phyloP scores from a whole-genome alignment of 1,284 basidiomycete species.

The Malassezia pachydermatis region DNA sequence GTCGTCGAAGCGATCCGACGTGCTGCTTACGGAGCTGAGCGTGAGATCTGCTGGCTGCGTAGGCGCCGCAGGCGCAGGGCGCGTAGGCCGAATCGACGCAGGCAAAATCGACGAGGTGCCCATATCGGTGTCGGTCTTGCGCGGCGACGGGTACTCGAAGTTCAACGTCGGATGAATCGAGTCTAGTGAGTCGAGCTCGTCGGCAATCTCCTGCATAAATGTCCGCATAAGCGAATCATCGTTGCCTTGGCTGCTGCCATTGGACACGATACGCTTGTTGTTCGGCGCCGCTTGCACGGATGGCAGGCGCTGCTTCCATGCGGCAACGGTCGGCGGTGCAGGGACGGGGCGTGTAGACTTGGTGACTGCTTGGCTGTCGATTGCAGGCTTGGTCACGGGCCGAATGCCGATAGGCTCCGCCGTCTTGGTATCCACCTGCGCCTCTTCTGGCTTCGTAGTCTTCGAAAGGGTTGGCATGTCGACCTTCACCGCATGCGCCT shows the following conservation, averaged over 20 bases:
- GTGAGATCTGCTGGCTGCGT: not conserved
- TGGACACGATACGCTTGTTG: not conserved
- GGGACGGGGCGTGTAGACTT: too few species aligned
- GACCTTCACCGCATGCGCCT: too few species aligned
- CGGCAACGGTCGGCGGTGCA: not conserved
- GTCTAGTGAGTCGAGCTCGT: conserved; percentile 62
- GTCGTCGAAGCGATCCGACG: conserved; percentile 50
- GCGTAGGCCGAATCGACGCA: not conserved
- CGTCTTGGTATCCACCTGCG: too few species aligned
- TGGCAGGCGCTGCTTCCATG: conserved; percentile 14
- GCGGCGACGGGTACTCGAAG: not conserved
- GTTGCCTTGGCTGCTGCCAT: not conserved
- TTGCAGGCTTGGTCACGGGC: too few species aligned
- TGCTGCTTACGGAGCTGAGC: conserved; percentile 36
- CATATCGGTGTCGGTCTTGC: not conserved
- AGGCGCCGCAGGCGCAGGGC: not conserved
- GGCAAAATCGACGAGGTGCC: not conserved
- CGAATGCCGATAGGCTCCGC: too few species aligned
- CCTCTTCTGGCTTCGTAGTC: too few species aligned
- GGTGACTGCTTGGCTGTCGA: too few species aligned
- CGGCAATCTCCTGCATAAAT: conserved; percentile 70
- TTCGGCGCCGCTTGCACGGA: not conserved
- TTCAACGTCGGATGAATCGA: conserved; percentile 13
- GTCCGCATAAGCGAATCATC: conserved; percentile 61
- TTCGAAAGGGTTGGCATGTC: too few species aligned